These are phyloP conservation scores for Parastagonospora nodorum DNA, from an alignment of 2,329 filamentous ascomycete genomes.

Conservation along the genomic window DNA sequence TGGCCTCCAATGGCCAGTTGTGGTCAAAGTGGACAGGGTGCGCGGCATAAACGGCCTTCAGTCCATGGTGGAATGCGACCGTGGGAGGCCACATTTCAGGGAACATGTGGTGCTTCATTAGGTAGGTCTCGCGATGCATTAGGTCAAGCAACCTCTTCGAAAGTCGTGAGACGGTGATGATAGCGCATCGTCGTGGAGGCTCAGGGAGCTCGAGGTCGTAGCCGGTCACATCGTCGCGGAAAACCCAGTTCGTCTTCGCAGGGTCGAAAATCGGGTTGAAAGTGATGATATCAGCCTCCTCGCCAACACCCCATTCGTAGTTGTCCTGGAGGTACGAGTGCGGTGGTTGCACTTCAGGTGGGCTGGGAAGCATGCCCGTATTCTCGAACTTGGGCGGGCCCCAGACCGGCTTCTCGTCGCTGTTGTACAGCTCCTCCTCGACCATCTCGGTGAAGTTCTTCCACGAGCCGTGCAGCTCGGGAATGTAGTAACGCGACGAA, in stretches of 20 bases:
- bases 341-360: conserved; percentile 68
- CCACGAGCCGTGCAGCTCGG: conserved; percentile 69
- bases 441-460: conserved; percentile 70
- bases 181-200: conserved; percentile 74
- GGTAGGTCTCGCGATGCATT: conserved; percentile 78
- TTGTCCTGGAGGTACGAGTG: conserved; percentile 64
- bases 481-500: conserved; percentile 74
- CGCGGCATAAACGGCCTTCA: conserved; percentile 78
- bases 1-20: conserved; percentile 62
- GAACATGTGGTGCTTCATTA: conserved; percentile 72
- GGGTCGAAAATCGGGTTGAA: conserved; percentile 82
- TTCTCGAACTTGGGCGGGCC: conserved; percentile 58
- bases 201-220: conserved; percentile 61
- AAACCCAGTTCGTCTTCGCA: conserved; percentile 73
- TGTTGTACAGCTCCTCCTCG: conserved; percentile 61
- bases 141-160: conserved; percentile 73
- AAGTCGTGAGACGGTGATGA: conserved; percentile 75
- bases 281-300: conserved; percentile 75
- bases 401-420: conserved; percentile 64
- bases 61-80: conserved; percentile 73
- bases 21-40: conserved; percentile 82
- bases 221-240: conserved; percentile 69
- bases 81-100: conserved; percentile 81
- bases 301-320: conserved; percentile 76
- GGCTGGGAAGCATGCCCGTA: conserved; percentile 59